Evolutionary conservation across 2,329 filamentous ascomycete species (phyloP).

Genomic region (Davidsoniella australis): DNA sequence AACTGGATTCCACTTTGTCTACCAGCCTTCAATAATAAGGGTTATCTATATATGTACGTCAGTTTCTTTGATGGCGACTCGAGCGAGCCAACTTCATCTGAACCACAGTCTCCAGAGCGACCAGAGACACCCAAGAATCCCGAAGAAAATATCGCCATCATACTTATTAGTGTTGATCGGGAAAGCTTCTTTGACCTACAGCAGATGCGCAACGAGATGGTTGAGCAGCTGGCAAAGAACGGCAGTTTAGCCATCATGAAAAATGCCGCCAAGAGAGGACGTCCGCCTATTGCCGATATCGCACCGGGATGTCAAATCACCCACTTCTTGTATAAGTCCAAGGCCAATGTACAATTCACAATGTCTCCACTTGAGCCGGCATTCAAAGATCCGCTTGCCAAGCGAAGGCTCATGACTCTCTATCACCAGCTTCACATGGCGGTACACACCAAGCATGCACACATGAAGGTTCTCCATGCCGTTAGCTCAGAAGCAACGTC

Average conservation of each 20-base stretch:
- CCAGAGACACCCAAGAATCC: conserved; percentile 30
- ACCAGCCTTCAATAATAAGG: conserved; percentile 90
- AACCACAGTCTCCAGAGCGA: background rate
- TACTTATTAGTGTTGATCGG: conserved; percentile 82
- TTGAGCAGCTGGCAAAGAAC: conserved; percentile 56
- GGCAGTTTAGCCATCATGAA: conserved; percentile 60
- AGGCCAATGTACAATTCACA: conserved; percentile 85
- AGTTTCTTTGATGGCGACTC: conserved; percentile 61
- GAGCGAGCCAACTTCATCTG: conserved; percentile 15
- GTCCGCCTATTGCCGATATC: conserved; percentile 56
- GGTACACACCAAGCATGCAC: conserved; percentile 69
- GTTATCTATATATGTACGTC: conserved; percentile 98
- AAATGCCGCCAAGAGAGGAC: conserved; percentile 50
- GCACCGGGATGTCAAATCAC: conserved; percentile 63
- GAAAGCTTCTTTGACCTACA: conserved; percentile 87
- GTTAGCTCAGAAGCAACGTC: conserved; percentile 59
- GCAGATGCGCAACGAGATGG: conserved; percentile 47
- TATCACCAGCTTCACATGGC: conserved; percentile 75
- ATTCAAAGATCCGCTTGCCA: conserved; percentile 40
- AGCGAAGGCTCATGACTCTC: conserved; percentile 59
- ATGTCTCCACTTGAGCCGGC: conserved; percentile 67
- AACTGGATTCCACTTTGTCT: conserved; percentile 96
- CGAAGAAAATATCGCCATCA: conserved; percentile 69
- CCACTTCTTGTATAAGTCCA: conserved; percentile 92
- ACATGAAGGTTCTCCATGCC: conserved; percentile 73